Evolutionary conservation across 192 early-diverging fungal genomes (phyloP), one percentile per base, ranked within the genome.

Genomic region (Backusella sp.): DNA sequence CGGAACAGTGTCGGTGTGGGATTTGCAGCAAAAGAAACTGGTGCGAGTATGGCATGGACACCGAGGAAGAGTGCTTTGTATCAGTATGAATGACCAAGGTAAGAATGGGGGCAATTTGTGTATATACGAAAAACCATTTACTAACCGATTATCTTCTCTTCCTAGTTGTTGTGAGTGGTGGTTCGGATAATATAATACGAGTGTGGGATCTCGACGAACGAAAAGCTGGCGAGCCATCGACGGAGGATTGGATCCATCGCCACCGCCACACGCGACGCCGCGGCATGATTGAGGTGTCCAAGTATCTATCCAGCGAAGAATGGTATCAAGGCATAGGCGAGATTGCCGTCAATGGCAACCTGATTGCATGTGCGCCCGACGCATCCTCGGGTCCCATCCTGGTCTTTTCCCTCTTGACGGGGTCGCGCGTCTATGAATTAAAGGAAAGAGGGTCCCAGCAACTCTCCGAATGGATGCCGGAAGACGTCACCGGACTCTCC

Each of bases 51-150:
- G 86, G 86, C 76, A 84, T 15, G 83, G 79, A 1, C 77, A 82
- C 21, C 79, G 84, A 19, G 81, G 84, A 6, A 59, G 84, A 21
- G 86, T 86, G 1, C 73, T 88, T 0, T 85, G 86, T 28, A 83
- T 88, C 14, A 79, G 79, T 15, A 86, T 88, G 86, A 88, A 86
- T 73, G 82, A 84, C 28, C 77, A 77, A 75, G 81, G 86, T 76
- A 32, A 28, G 28, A 28, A 28, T 28, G 28, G 30, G 1, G 32
- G 3, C n/a, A n/a, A n/a, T n/a, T n/a, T n/a, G n/a, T n/a, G n/a
- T n/a, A n/a, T n/a, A n/a, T n/a, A n/a, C n/a, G n/a, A n/a, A n/a
- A n/a, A n/a, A n/a, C n/a, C n/a, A n/a, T n/a, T n/a, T 28, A 28
- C 28, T 28, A 83, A 79, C 37, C 49, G 32, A 32, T 36, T 28